Evolutionary conservation across 2,329 filamentous ascomycete genomes (phyloP).

Genomic region (Huntiella decipiens): DNA sequence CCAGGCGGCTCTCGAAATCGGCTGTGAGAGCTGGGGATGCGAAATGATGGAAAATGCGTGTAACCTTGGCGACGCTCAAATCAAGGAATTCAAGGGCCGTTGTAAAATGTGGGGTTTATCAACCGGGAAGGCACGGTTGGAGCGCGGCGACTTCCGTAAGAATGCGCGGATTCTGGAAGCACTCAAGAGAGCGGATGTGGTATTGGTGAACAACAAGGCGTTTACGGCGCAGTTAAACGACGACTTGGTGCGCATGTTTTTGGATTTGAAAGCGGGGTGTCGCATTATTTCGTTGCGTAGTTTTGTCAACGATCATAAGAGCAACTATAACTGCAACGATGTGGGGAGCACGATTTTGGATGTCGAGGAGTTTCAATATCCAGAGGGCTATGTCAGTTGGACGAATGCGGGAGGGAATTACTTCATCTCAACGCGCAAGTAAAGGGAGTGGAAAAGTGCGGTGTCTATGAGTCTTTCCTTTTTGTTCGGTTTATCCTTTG

Average conservation of each 20-base stretch:
- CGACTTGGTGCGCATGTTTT: constrained; percentile 67
- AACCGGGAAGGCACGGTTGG: constrained; percentile 59
- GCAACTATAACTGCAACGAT: constrained; percentile 58
- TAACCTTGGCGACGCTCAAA: constrained; percentile 61
- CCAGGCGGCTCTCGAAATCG: constrained; percentile 81
- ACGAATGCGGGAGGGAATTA: constrained; percentile 67
- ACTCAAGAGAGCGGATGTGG: constrained; percentile 74
- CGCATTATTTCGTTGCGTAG: constrained; percentile 82
- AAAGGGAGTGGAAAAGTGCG: constrained; percentile 4
- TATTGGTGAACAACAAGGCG: constrained; percentile 94
- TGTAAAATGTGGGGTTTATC: constrained; percentile 77
- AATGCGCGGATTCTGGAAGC: constrained; percentile 50
- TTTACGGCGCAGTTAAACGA: constrained; percentile 81
- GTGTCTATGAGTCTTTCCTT: not conserved
- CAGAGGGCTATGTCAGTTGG: constrained; percentile 75
- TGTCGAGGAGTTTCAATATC: constrained; percentile 44
- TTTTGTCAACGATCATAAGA: constrained; percentile 67
- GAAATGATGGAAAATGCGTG: constrained; percentile 90
- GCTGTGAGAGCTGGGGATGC: constrained; percentile 88
- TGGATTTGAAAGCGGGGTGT: constrained; percentile 81
- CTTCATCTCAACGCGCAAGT: constrained; percentile 70
- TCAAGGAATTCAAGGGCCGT: constrained; percentile 65
- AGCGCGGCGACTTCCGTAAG: constrained; percentile 68
- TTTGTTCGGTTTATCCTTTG: not conserved
- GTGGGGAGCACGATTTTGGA: constrained; percentile 66